Conservation (phyloP, 2,329 filamentous ascomycete genomes). For the Escovopsis sp. region DNA sequence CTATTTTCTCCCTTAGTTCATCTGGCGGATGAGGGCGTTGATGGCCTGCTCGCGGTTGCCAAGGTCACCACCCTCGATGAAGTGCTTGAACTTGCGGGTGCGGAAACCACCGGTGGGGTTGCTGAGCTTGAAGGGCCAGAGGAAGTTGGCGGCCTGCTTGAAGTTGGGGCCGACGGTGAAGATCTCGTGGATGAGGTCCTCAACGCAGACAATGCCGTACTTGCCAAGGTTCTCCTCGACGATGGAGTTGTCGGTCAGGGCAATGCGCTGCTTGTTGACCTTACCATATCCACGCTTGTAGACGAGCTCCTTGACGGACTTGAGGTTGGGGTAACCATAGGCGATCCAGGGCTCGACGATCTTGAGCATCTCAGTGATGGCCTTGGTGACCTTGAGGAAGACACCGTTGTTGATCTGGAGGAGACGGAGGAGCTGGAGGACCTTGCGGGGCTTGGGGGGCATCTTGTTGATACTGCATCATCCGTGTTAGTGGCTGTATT, state of each 20-base stretch:
- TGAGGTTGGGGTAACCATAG: conserved; percentile 99
- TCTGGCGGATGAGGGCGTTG: conserved; percentile 90
- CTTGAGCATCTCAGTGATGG: conserved; percentile 92
- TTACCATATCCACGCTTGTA: conserved; percentile 99
- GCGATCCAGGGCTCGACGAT: conserved; percentile 98
- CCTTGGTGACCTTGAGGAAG: conserved; percentile 96
- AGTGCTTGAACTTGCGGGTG: conserved; percentile 96
- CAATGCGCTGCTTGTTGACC: conserved; percentile 93
- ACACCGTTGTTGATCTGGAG: conserved; percentile 99
- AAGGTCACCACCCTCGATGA: conserved; percentile 94
- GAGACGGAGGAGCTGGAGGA: conserved; percentile 96
- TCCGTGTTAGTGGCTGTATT: conserved; percentile 1
- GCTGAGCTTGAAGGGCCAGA: conserved; percentile 99
- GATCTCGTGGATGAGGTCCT: conserved; percentile 99
- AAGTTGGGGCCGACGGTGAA: conserved; percentile 98
- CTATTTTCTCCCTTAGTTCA: conserved; percentile 56
- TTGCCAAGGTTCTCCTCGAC: conserved; percentile 94
- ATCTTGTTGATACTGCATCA: conserved; percentile 96
- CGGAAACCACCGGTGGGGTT: conserved; percentile 97
- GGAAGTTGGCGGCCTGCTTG: conserved; percentile 98
- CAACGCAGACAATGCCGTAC: conserved; percentile 98
- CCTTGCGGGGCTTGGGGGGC: conserved; percentile 99
- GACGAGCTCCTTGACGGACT: conserved; percentile 96
- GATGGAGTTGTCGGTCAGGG: conserved; percentile 94
- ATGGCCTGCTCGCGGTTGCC: conserved; percentile 98